Percentiles rank a stretch among this genome's conserved stretches.
phyloP scores from a whole-genome alignment of 352 stramenopile genomes.

The Pythium rishiriense region DNA sequence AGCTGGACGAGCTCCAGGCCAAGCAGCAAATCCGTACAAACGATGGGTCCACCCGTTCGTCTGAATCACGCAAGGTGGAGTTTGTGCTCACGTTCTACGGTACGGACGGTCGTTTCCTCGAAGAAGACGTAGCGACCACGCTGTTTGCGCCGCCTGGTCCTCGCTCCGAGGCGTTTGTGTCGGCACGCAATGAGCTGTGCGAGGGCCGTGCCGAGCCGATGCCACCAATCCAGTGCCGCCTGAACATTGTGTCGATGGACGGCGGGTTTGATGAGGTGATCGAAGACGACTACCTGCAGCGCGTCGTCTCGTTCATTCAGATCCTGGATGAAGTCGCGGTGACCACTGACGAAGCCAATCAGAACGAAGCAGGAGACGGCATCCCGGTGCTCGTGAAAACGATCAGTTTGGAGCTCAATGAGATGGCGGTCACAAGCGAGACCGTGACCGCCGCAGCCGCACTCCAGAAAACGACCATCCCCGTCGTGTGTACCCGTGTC shows the following conservation, averaged over 20 bases:
- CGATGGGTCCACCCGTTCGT: too few relatives aligned
- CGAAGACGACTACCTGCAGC: slow-evolving; percentile 19
- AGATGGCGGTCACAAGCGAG: slow-evolving; percentile 10
- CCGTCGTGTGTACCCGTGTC: slow-evolving; percentile 8
- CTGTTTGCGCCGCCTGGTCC: slow-evolving; percentile 1
- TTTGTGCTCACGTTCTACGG: slow-evolving; percentile 26
- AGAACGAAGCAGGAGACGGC: not conserved
- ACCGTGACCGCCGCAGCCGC: not conserved
- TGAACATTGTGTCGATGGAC: slow-evolving; percentile 22
- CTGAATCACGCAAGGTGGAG: not conserved
- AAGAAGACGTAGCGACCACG: slow-evolving; percentile 8
- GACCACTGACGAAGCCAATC: not conserved
- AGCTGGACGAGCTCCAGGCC: not conserved
- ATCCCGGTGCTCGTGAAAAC: not conserved
- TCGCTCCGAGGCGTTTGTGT: not conserved
- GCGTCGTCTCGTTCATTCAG: slow-evolving; percentile 17
- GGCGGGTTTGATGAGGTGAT: slow-evolving; percentile 12
- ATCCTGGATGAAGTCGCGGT: not conserved
- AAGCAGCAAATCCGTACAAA: not conserved
- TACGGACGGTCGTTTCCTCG: slow-evolving; percentile 12
- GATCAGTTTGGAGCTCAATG: slow-evolving; percentile 18
- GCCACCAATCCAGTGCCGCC: slow-evolving; percentile 7
- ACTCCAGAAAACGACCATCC: not conserved
- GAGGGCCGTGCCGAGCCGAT: not conserved
- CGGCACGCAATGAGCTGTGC: slow-evolving; percentile 3